Base-by-base conservation (phyloP, 805 yeast species). In the Candida morakotiae region DNA sequence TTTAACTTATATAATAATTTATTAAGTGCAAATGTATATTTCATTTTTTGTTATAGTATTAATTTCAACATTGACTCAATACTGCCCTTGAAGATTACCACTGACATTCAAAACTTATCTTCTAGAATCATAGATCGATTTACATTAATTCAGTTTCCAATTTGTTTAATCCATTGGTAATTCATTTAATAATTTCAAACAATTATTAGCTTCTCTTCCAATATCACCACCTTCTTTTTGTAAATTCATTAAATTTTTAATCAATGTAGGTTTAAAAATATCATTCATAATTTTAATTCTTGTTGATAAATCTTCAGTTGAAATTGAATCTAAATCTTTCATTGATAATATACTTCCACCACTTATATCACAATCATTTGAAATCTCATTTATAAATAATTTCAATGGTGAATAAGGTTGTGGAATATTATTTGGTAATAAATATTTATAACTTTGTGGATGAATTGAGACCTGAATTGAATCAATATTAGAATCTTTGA, bases 171-270 rank as follows among this genome's bases (percentile, higher is more conserved):
- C 30, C n/a, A 3, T 11, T 9, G 13, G 5, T 28, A 30, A 4
- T 11, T 33, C 29, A 18, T 40, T 36, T 17, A 49, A 35, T 9
- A 46, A 14, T 11, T 27, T 31, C 27, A 56, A 24, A 45, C 65
- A 54, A 10, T 49, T 46, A 32, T 56, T 55, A 16, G 69, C 67
- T 40, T 64, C 71, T 43, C 79, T 71, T 2, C 88, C 88, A 14
- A 73, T 62, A 33, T 80, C 86, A 1, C 89, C 89, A 9, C 87
- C 94, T 45, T 84, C 93, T 48, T 77, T 77, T 8, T 77, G 56
- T 22, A 77, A 49, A 27, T 64, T 64, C 1, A 59, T 63, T 16
- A 82, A 62, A 25, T 85, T 82, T 32, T 62, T 68, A 15, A 49
- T 38, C 34, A 85, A 63, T 9, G 75, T 75, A 2, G 57, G 56